Evolutionary conservation across 2,329 filamentous ascomycete species (phyloP).

Genomic region (Exserohilum rostratum): DNA sequence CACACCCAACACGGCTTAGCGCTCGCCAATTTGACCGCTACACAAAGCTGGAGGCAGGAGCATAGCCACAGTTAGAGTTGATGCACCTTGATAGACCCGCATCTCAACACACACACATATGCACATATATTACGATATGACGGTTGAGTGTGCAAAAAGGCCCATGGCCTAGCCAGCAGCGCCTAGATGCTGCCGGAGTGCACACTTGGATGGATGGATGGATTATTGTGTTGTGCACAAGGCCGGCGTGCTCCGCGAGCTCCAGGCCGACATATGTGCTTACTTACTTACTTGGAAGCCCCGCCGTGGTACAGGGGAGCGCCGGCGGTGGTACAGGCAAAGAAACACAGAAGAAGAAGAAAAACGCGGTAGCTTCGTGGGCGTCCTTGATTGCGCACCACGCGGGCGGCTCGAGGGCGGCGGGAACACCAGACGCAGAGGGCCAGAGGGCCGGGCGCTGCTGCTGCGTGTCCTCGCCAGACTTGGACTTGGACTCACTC

Average conservation of each 20-base stretch:
- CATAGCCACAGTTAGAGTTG: conserved; percentile 29
- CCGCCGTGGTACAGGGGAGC: background rate
- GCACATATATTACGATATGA: conserved; percentile 1
- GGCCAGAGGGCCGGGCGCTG: no score
- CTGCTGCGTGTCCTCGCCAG: conserved; percentile 18
- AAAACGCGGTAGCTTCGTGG: background rate
- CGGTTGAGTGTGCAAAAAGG: conserved; percentile 7
- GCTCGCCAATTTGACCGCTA: background rate
- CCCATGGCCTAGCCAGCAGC: conserved; percentile 14
- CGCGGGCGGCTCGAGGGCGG: conserved; percentile 8
- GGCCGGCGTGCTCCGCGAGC: conserved; percentile 9
- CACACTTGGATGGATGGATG: no score
- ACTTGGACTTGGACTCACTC: no score
- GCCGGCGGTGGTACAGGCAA: background rate
- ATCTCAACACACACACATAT: conserved; percentile 12
- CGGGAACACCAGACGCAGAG: background rate
- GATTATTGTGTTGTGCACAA: no score
- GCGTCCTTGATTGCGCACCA: conserved; percentile 19
- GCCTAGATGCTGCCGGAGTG: no score
- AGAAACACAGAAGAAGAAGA: background rate
- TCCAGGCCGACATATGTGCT: conserved; percentile 11
- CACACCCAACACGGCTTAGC: conserved; percentile 23
- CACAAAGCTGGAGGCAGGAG: conserved; percentile 13
- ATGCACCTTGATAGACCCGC: conserved; percentile 4
- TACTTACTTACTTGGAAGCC: conserved; percentile 4